A percentile compares a stretch with the other conserved stretches of the same genome.
phyloP scores from a whole-genome alignment of 352 stramenopile genomes.

The Phytophthora agathidicida region DNA sequence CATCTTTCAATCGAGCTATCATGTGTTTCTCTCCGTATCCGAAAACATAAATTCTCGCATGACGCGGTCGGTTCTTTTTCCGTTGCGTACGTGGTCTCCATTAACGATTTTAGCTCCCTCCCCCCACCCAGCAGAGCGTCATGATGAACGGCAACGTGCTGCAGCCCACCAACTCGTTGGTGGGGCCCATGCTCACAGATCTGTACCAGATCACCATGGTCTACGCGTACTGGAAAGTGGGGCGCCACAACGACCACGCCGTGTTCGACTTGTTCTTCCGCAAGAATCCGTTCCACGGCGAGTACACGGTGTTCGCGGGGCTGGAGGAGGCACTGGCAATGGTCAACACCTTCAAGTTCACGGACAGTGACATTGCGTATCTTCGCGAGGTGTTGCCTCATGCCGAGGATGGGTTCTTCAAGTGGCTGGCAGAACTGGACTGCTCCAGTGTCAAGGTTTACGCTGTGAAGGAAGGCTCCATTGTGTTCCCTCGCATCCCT shows the following conservation, averaged over 20 bases:
- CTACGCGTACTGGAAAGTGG: conserved; percentile 98
- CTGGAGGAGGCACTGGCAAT: conserved; percentile 92
- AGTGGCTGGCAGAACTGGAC: conserved; percentile 94
- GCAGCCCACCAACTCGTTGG: conserved; percentile 93
- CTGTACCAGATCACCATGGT: conserved; percentile 98
- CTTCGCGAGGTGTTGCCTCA: conserved; percentile 86
- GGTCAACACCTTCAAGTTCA: conserved; percentile 96
- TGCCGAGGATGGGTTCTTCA: conserved; percentile 95
- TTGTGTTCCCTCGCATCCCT: conserved; percentile 97
- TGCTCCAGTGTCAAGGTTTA: conserved; percentile 94
- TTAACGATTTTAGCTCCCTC: conserved; percentile 13
- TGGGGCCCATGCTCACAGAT: conserved; percentile 97
- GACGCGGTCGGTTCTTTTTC: conserved; percentile 30
- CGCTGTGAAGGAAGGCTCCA: conserved; percentile 95
- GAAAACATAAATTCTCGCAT: background rate
- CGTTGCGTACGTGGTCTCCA: conserved; percentile 26
- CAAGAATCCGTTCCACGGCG: conserved; percentile 99
- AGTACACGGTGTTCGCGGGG: conserved; percentile 96
- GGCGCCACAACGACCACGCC: conserved; percentile 92
- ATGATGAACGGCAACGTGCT: conserved; percentile 49
- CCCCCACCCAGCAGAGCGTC: background rate
- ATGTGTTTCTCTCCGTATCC: background rate
- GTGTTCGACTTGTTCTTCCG: conserved; percentile 99
- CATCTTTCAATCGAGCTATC: background rate
- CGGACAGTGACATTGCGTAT: conserved; percentile 94